Percentiles rank a stretch among this genome's conserved stretches.
Evolutionary conservation across 805 yeast genomes (phyloP).

Genomic region (Sporopachydermia quercuum): DNA sequence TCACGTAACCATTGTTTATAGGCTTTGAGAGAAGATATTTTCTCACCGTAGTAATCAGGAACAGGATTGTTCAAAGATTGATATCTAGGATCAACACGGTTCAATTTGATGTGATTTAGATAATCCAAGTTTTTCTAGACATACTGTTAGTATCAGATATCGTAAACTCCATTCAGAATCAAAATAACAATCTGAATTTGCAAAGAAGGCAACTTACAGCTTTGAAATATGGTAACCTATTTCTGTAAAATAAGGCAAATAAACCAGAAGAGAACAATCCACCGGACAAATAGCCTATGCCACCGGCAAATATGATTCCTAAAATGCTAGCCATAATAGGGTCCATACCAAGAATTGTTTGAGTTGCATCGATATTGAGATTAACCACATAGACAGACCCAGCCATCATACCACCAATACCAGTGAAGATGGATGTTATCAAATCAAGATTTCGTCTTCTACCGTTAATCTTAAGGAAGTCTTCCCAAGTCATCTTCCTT

Average conservation of each 20-base stretch:
- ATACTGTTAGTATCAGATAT: conserved; percentile 2
- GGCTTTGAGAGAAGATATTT: conserved; percentile 69
- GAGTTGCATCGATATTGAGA: conserved; percentile 77
- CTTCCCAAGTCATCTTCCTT: conserved; percentile 50
- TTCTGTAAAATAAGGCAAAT: conserved; percentile 41
- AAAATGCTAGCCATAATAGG: conserved; percentile 72
- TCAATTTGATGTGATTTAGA: conserved; percentile 53
- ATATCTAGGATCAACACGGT: conserved; percentile 84
- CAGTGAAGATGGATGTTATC: conserved; percentile 52
- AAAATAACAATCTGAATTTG: not conserved
- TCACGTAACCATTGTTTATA: conserved; percentile 96
- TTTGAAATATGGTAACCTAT: conserved; percentile 30
- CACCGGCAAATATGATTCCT: conserved; percentile 57
- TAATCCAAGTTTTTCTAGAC: conserved; percentile 52
- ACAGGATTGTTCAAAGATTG: conserved; percentile 89
- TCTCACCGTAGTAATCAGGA: conserved; percentile 97
- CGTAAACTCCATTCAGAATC: conserved; percentile 1
- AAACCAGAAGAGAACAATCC: conserved; percentile 65
- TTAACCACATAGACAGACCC: conserved; percentile 72
- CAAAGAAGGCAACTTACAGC: conserved; percentile 3
- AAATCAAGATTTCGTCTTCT: conserved; percentile 58
- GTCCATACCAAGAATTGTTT: conserved; percentile 75
- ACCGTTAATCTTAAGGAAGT: conserved; percentile 63
- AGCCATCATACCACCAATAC: conserved; percentile 43
- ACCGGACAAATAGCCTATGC: conserved; percentile 68